Evolutionary conservation across 257 asterid genomes (phyloP).

Genomic region (Leonotis leonurus): DNA sequence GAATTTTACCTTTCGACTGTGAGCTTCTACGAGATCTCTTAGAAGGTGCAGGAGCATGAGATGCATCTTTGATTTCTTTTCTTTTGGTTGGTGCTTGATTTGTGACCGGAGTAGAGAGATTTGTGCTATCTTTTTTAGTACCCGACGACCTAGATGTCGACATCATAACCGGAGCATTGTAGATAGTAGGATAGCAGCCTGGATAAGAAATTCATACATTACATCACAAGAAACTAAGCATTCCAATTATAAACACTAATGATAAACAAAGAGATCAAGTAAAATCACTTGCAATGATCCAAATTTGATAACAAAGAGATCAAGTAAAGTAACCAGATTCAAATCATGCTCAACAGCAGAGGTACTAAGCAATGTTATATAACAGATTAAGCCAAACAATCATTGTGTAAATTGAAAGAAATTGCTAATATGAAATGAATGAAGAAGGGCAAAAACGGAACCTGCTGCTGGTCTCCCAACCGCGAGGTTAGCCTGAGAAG

Average conservation of each 20-base stretch:
- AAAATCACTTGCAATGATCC: background rate
- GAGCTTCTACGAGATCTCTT: constrained; percentile 52
- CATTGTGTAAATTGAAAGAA: background rate
- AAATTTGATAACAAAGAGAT: no score
- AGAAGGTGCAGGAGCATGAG: constrained; percentile 22
- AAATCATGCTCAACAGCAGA: background rate
- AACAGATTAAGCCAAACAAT: background rate
- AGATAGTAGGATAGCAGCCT: constrained; percentile 46
- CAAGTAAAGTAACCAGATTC: no score
- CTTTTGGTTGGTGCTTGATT: constrained; percentile 39
- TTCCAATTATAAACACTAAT: no score
- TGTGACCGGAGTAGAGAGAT: constrained; percentile 36
- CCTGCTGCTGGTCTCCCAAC: constrained; percentile 41
- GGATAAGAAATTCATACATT: constrained; percentile 10
- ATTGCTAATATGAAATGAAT: no score
- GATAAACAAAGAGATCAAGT: background rate
- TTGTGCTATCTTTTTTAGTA: constrained; percentile 20
- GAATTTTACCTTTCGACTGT: constrained; percentile 43
- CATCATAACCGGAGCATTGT: constrained; percentile 36
- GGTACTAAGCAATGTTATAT: background rate
- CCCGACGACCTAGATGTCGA: constrained; percentile 31
- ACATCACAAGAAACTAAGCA: background rate
- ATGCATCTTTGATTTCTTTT: constrained; percentile 37
- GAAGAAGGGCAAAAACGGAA: constrained; percentile 11
- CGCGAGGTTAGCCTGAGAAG: constrained; percentile 22